phyloP scores from a whole-genome alignment of 805 yeast species.

The Lachancea quebecensis region DNA sequence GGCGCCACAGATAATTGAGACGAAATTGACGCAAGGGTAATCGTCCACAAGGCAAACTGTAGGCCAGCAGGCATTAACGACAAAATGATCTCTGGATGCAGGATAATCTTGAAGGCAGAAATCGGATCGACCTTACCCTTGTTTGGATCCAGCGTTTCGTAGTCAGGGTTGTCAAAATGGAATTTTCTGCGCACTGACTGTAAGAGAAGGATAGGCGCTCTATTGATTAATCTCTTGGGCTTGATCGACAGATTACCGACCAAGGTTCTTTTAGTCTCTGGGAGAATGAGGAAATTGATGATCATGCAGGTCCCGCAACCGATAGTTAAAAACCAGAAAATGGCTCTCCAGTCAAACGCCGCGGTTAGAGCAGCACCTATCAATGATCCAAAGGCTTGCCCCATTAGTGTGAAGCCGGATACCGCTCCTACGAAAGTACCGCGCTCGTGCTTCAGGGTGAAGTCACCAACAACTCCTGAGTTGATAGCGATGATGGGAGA shows the following conservation, averaged over 20 bases:
- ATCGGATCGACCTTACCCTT: constrained; percentile 25
- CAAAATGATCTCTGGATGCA: constrained; percentile 40
- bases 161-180: constrained; percentile 28
- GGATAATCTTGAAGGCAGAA: constrained; percentile 40
- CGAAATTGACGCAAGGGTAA: constrained; percentile 57
- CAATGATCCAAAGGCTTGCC: constrained; percentile 73
- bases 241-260: constrained; percentile 66
- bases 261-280: constrained; percentile 65
- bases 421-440: constrained; percentile 65
- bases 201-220: constrained; percentile 38
- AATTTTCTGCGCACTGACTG: constrained; percentile 17
- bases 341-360: constrained; percentile 60
- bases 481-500: constrained; percentile 66
- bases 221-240: constrained; percentile 41
- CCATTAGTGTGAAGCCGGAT: constrained; percentile 57
- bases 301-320: constrained; percentile 45
- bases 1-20: constrained; percentile 39
- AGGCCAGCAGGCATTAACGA: constrained; percentile 54
- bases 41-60: constrained; percentile 64
- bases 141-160: constrained; percentile 21
- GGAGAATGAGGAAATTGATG: constrained; percentile 38
- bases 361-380: constrained; percentile 42
- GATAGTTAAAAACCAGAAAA: constrained; percentile 67
- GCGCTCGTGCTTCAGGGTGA: constrained; percentile 54
- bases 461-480: constrained; percentile 68